Conservation (phyloP, 108 stramenopile genomes). For the Conticribra guillardii region DNA sequence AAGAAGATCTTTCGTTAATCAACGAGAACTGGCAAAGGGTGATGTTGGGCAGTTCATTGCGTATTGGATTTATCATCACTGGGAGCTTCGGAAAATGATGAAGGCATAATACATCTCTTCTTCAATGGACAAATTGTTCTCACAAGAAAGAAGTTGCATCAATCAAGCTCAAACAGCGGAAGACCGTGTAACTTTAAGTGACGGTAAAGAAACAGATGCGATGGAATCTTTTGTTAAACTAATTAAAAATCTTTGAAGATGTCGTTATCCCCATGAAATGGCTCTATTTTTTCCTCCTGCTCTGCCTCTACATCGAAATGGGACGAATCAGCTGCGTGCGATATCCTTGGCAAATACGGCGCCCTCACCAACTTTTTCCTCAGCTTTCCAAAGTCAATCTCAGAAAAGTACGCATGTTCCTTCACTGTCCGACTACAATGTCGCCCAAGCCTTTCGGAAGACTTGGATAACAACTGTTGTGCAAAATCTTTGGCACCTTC, state of each 20-base stretch:
- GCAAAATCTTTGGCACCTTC: conserved; percentile 35
- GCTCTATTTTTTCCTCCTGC: conserved; percentile 15
- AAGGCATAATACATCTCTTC: too few species aligned
- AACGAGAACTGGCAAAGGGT: background rate
- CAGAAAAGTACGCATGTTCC: conserved; percentile 42
- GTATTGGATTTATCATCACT: background rate
- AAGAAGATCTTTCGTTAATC: background rate
- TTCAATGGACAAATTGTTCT: too few species aligned
- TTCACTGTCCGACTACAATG: conserved; percentile 15
- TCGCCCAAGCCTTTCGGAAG: conserved; percentile 39
- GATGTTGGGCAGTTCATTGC: background rate
- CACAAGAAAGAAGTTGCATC: too few species aligned
- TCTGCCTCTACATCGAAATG: conserved; percentile 39
- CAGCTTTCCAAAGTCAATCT: conserved; percentile 36
- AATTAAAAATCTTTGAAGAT: conserved; percentile 38
- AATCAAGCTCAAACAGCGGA: too few species aligned
- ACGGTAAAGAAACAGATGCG: too few species aligned
- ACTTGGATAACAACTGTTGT: conserved; percentile 26
- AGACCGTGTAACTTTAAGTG: too few species aligned
- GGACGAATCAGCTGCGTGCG: conserved; percentile 28
- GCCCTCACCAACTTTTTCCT: conserved; percentile 31
- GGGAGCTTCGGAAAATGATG: background rate
- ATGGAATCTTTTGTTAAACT: background rate
- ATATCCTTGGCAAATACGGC: conserved; percentile 44
- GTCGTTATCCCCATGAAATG: conserved; percentile 22